A percentile compares a stretch with the other conserved stretches of the same genome.
phyloP scores from a whole-genome alignment of 257 asterid species.

The Solanum peruvianum region DNA sequence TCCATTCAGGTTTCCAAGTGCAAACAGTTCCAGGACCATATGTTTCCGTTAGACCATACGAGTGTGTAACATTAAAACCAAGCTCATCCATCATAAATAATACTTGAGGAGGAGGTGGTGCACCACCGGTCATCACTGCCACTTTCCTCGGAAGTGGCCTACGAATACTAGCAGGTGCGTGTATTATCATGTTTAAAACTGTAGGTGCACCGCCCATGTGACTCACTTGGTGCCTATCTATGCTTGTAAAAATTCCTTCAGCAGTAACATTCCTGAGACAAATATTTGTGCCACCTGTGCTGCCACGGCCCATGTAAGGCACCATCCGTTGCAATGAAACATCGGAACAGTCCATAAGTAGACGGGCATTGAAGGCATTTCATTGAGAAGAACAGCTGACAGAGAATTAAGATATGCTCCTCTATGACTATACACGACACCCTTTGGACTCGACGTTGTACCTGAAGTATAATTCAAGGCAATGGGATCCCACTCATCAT shows the following conservation, averaged over 20 bases:
- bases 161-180: background rate
- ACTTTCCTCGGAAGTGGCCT: background rate
- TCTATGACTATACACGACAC: background rate
- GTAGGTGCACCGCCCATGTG: slow-evolving; percentile 4
- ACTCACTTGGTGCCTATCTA: background rate
- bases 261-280: background rate
- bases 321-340: background rate
- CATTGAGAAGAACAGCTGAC: background rate
- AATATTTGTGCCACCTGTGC: background rate
- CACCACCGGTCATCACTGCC: background rate
- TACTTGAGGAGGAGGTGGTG: slow-evolving; percentile 1
- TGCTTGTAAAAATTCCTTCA: background rate
- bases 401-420: background rate
- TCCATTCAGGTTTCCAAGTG: slow-evolving; percentile 4
- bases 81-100: background rate
- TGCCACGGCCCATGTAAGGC: background rate
- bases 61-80: background rate
- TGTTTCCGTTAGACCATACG: slow-evolving; percentile 1
- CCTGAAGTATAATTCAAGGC: slow-evolving; percentile 6
- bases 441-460: slow-evolving; percentile 1
- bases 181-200: background rate
- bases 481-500: background rate
- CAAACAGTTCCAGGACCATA: background rate
- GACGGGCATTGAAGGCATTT: background rate
- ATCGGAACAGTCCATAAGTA: background rate